phyloP scores from a whole-genome alignment of 2,329 filamentous ascomycete genomes.

The Phialophora chinensis region DNA sequence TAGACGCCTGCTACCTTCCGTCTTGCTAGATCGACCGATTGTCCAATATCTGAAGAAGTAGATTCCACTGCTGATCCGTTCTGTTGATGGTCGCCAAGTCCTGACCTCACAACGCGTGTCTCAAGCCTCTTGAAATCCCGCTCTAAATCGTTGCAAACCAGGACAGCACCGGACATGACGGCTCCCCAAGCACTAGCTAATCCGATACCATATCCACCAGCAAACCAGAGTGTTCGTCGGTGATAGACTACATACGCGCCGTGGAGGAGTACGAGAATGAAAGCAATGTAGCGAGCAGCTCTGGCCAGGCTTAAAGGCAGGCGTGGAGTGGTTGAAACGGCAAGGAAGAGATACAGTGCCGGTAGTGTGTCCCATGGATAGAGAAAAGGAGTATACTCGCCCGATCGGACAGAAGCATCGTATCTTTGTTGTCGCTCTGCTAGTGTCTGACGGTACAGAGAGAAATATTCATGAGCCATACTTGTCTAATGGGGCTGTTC shows the following conservation, averaged over 20 bases:
- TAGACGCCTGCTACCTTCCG: slow-evolving; percentile 23
- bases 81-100: slow-evolving; percentile 6
- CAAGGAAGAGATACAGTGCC: slow-evolving; percentile 35
- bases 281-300: slow-evolving; percentile 22
- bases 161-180: slow-evolving; percentile 59
- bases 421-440: slow-evolving; percentile 34
- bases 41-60: neutral
- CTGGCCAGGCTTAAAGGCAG: slow-evolving; percentile 20
- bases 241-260: slow-evolving; percentile 23
- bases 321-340: slow-evolving; percentile 30
- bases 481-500: slow-evolving; percentile 43
- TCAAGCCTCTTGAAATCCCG: slow-evolving; percentile 63
- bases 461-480: slow-evolving; percentile 39
- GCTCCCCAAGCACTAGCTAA: slow-evolving; percentile 61
- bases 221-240: slow-evolving; percentile 56
- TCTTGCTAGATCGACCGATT: slow-evolving; percentile 13
- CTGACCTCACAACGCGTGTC: slow-evolving; percentile 38
- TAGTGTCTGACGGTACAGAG: slow-evolving; percentile 49
- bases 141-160: slow-evolving; percentile 63
- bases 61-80: slow-evolving; percentile 11
- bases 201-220: slow-evolving; percentile 61
- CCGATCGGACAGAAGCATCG: slow-evolving; percentile 29
- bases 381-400: slow-evolving; percentile 36
- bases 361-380: slow-evolving; percentile 39
- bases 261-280: slow-evolving; percentile 27